These are phyloP conservation scores for Coemansia erecta DNA, from an alignment of 192 early-diverging fungal genomes.

Conservation along the genomic window DNA sequence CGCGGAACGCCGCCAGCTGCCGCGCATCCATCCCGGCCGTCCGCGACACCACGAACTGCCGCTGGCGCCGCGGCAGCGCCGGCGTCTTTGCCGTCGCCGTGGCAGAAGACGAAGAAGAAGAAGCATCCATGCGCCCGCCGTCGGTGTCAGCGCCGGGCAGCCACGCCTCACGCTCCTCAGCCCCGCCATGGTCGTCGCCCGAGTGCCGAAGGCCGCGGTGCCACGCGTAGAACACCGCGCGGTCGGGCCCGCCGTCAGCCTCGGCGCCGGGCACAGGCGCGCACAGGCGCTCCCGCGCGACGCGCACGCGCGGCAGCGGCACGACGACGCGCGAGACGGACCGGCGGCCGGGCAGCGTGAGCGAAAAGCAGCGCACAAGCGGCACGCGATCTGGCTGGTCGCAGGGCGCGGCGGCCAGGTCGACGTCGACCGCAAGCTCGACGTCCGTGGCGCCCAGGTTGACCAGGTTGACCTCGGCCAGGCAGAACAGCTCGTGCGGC, in stretches of 20 bases:
- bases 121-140: too few species aligned
- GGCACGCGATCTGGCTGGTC: not conserved
- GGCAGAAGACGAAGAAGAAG: too few species aligned
- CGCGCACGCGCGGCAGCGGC: conserved; percentile 24
- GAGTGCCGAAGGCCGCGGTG: conserved; percentile 8
- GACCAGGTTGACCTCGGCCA: conserved; percentile 28
- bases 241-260: conserved; percentile 38
- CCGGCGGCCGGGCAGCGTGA: conserved; percentile 14
- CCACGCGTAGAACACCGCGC: conserved; percentile 35
- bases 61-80: not conserved
- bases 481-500: conserved; percentile 23
- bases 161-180: conserved; percentile 15
- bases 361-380: not conserved
- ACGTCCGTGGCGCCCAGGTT: conserved; percentile 26
- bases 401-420: conserved; percentile 14
- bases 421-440: conserved; percentile 24
- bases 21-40: conserved; percentile 8
- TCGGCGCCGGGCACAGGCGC: conserved; percentile 38
- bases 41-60: conserved; percentile 44
- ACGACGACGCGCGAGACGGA: conserved; percentile 23
- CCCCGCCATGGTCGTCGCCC: not conserved
- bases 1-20: conserved; percentile 13
- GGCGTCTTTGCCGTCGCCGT: too few species aligned
- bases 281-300: not conserved
- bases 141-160: not conserved